Evolutionary conservation across 2,329 filamentous ascomycete species (phyloP).

Genomic region (Fusarium newnesense): DNA sequence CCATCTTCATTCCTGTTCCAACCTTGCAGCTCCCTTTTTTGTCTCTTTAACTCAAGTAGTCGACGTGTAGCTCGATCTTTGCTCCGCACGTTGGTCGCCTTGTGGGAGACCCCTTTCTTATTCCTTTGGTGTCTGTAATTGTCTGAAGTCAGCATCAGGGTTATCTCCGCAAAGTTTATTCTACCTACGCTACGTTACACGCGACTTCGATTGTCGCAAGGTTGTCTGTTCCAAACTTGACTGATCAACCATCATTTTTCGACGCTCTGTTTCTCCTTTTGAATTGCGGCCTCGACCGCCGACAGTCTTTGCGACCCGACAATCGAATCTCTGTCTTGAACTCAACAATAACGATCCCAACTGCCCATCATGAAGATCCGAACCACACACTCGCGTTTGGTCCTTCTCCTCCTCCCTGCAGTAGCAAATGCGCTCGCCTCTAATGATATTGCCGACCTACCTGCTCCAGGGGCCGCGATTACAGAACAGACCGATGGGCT

Average conservation of each 20-base stretch:
- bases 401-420: slow-evolving; percentile 70
- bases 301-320: slow-evolving; percentile 14
- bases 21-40: slow-evolving; percentile 25
- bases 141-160: slow-evolving; percentile 26
- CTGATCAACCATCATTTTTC: neutral
- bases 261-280: slow-evolving; percentile 1
- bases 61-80: slow-evolving; percentile 7
- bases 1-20: slow-evolving; percentile 34
- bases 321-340: neutral
- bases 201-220: slow-evolving; percentile 26
- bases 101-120: neutral
- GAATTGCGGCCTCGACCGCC: slow-evolving; percentile 23
- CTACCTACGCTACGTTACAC: slow-evolving; percentile 30
- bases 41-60: slow-evolving; percentile 16
- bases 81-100: neutral
- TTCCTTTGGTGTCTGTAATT: slow-evolving; percentile 2
- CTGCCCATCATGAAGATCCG: slow-evolving; percentile 67
- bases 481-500: slow-evolving; percentile 43
- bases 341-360: slow-evolving; percentile 2
- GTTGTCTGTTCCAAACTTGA: slow-evolving; percentile 15
- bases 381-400: slow-evolving; percentile 62
- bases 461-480: slow-evolving; percentile 39
- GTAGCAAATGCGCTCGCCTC: slow-evolving; percentile 59
- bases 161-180: slow-evolving; percentile 29
- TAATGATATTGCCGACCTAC: slow-evolving; percentile 39